A percentile compares a stretch with the other conserved stretches of the same genome.
Conservation (phyloP, 148 eudicot genomes). For the Nepenthes mirabilis region DNA sequence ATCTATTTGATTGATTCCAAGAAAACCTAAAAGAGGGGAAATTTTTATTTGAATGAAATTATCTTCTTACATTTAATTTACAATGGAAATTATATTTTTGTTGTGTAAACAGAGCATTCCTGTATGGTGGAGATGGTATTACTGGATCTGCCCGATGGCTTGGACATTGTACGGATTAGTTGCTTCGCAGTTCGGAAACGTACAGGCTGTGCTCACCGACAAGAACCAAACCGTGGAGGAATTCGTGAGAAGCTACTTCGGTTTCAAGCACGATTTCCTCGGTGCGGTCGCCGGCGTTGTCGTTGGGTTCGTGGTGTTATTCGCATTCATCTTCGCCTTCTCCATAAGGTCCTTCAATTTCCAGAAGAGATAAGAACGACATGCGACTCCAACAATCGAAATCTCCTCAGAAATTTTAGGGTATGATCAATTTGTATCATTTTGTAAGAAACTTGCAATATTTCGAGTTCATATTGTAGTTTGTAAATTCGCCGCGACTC, state of each 20-base stretch:
- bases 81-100: too few species aligned
- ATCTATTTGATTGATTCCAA: too few species aligned
- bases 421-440: too few species aligned
- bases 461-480: too few species aligned
- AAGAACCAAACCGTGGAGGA: conserved; percentile 10
- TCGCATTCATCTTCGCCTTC: conserved; percentile 28
- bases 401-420: too few species aligned
- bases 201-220: background rate
- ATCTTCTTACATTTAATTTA: too few species aligned
- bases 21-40: too few species aligned
- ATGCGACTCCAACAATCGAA: too few species aligned
- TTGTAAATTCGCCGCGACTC: too few species aligned
- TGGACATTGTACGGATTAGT: conserved; percentile 29
- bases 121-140: conserved; percentile 49
- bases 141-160: conserved; percentile 19
- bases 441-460: too few species aligned
- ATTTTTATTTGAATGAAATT: too few species aligned
- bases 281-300: conserved; percentile 18
- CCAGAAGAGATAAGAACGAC: conserved; percentile 19
- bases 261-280: conserved; percentile 20
- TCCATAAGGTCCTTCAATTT: conserved; percentile 29
- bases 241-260: conserved; percentile 12
- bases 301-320: conserved; percentile 13
- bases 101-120: conserved; percentile 9
- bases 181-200: conserved; percentile 29